phyloP scores from a whole-genome alignment of 192 early-diverging fungal genomes.

The Coemansia aciculifera region DNA sequence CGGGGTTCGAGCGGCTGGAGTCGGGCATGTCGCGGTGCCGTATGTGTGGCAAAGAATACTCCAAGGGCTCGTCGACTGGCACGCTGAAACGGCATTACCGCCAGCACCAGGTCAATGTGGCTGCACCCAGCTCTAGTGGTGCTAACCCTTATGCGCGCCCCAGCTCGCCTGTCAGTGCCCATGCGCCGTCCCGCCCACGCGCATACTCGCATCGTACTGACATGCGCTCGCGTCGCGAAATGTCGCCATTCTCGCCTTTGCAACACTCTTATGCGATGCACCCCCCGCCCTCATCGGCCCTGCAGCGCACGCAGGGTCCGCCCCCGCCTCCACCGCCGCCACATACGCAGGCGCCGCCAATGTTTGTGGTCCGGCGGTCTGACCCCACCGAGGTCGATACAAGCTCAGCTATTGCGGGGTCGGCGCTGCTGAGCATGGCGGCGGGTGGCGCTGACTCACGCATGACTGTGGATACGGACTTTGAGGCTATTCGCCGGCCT shows the following conservation, averaged over 20 bases:
- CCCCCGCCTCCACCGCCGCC: constrained; percentile 3
- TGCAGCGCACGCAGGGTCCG: neutral
- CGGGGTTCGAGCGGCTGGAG: constrained; percentile 54
- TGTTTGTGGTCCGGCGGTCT: neutral
- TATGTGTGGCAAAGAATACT: constrained; percentile 55
- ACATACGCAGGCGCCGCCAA: constrained; percentile 1
- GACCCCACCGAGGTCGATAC: constrained; percentile 31
- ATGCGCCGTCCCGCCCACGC: constrained; percentile 30
- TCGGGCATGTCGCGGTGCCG: constrained; percentile 55
- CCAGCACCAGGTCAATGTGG: constrained; percentile 51
- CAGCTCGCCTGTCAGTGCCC: constrained; percentile 12
- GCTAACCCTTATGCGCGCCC: constrained; percentile 14
- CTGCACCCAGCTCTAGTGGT: constrained; percentile 16
- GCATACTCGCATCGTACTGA: constrained; percentile 53
- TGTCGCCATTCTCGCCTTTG: constrained; percentile 35
- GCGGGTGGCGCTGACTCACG: constrained; percentile 33
- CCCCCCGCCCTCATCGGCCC: neutral
- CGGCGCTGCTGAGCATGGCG: constrained; percentile 55
- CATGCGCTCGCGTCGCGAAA: constrained; percentile 28
- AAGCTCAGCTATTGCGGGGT: constrained; percentile 52
- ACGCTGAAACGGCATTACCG: constrained; percentile 56
- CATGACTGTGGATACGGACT: constrained; percentile 19
- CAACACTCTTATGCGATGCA: constrained; percentile 4
- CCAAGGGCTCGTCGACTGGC: constrained; percentile 54
- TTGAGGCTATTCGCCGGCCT: constrained; percentile 23